Conservation (phyloP, 495 filamentous ascomycete genomes). For the Trichoderma erinaceum region DNA sequence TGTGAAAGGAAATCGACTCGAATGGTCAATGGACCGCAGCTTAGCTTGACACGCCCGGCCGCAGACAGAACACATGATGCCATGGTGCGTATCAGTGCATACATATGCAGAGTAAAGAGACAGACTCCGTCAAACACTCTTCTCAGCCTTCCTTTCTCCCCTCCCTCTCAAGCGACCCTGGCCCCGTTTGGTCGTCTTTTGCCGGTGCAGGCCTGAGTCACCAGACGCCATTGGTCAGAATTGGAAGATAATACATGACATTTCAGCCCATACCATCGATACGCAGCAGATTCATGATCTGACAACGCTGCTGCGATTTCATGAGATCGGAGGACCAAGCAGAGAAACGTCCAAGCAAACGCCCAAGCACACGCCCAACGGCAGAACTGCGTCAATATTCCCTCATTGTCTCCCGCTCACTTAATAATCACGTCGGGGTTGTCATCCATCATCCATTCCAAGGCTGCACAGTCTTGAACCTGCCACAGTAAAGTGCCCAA, state of each 20-base stretch:
- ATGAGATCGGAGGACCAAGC: background rate
- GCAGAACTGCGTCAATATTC: background rate
- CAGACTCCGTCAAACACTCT: background rate
- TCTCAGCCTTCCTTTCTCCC: conserved; percentile 3
- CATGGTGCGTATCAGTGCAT: background rate
- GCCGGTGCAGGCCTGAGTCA: background rate
- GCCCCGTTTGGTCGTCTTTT: background rate
- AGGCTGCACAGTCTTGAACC: background rate
- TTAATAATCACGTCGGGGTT: background rate
- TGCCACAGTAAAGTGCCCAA: background rate
- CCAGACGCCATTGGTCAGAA: background rate
- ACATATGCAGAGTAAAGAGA: background rate
- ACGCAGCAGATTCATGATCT: background rate
- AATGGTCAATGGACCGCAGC: background rate
- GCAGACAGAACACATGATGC: conserved; percentile 5
- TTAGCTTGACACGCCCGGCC: background rate
- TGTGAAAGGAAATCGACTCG: background rate
- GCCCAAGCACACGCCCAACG: background rate
- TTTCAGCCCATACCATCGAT: background rate
- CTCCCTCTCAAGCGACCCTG: background rate
- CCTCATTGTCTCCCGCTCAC: background rate
- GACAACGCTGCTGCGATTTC: background rate
- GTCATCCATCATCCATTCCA: background rate
- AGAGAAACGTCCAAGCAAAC: background rate
- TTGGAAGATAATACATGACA: background rate